These are phyloP conservation scores for Ligustrum vulgare DNA, from an alignment of 257 asterid species.

Conservation along the genomic window DNA sequence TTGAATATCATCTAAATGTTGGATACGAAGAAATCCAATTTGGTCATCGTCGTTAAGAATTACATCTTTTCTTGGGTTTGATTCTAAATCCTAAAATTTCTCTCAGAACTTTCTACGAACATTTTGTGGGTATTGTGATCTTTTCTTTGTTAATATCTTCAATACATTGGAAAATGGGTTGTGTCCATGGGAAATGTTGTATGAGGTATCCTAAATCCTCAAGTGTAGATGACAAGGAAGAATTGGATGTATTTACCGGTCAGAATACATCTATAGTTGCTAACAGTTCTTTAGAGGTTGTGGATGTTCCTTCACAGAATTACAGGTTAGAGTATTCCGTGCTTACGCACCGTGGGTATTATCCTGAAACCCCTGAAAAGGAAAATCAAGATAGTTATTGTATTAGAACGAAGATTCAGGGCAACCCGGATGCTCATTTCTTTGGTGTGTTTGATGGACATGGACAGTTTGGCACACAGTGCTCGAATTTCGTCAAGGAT, in stretches of 20 bases:
- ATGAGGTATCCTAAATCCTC: conserved; percentile 49
- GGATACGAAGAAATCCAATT: conserved; percentile 35
- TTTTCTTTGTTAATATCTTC: conserved; percentile 27
- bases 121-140: conserved; percentile 37
- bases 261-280: conserved; percentile 42
- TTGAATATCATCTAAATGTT: conserved; percentile 31
- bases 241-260: conserved; percentile 38
- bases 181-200: conserved; percentile 89
- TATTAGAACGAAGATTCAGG: conserved; percentile 61
- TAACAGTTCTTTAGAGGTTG: conserved; percentile 49
- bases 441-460: conserved; percentile 98
- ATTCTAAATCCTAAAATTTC: conserved; percentile 38
- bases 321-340: conserved; percentile 64
- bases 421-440: conserved; percentile 87
- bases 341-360: conserved; percentile 72
- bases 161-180: conserved; percentile 63
- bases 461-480: conserved; percentile 73
- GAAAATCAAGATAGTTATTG: conserved; percentile 88
- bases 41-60: conserved; percentile 27
- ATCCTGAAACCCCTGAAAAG: conserved; percentile 86
- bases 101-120: conserved; percentile 43
- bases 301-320: conserved; percentile 79
- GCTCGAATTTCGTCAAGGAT: conserved; percentile 73
- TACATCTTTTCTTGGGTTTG: conserved; percentile 30
- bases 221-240: conserved; percentile 53